Percentiles rank a stretch among this genome's conserved stretches.
phyloP scores from a whole-genome alignment of 2,329 filamentous ascomycete species.

The Venturia aucupariae region DNA sequence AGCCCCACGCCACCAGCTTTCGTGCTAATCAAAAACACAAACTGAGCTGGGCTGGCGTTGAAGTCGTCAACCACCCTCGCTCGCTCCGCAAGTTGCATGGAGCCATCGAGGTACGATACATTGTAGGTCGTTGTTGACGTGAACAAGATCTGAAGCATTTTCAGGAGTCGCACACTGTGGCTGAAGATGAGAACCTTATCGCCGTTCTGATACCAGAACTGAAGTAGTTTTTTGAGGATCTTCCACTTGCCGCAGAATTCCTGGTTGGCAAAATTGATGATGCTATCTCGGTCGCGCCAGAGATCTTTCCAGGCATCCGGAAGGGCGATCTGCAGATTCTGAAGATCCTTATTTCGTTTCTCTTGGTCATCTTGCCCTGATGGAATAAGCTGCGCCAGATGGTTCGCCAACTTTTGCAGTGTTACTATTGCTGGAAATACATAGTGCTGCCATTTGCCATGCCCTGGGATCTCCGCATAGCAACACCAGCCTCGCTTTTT shows the following conservation, averaged over 20 bases:
- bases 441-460: conserved; percentile 59
- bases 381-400: conserved; percentile 81
- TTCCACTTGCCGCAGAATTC: conserved; percentile 98
- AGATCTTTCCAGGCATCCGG: conserved; percentile 67
- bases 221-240: conserved; percentile 73
- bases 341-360: conserved; percentile 69
- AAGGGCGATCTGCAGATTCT: conserved; percentile 62
- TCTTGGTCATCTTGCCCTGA: conserved; percentile 52
- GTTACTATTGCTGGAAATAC: conserved; percentile 80
- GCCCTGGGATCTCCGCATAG: conserved; percentile 48
- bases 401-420: conserved; percentile 83
- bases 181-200: conserved; percentile 96
- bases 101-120: conserved; percentile 82
- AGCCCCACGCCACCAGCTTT: conserved; percentile 87
- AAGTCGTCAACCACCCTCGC: conserved; percentile 79
- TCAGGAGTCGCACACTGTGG: conserved; percentile 76
- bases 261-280: conserved; percentile 72
- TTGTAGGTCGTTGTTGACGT: conserved; percentile 76
- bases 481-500: conserved; percentile 80
- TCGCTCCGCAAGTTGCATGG: conserved; percentile 73
- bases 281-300: conserved; percentile 65
- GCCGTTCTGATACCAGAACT: conserved; percentile 80
- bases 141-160: conserved; percentile 78
- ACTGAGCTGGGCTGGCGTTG: conserved; percentile 77
- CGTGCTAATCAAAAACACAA: conserved; percentile 93